Evolutionary conservation across 257 asterid species (phyloP).

Genomic region (Thymus mandschuricus): DNA sequence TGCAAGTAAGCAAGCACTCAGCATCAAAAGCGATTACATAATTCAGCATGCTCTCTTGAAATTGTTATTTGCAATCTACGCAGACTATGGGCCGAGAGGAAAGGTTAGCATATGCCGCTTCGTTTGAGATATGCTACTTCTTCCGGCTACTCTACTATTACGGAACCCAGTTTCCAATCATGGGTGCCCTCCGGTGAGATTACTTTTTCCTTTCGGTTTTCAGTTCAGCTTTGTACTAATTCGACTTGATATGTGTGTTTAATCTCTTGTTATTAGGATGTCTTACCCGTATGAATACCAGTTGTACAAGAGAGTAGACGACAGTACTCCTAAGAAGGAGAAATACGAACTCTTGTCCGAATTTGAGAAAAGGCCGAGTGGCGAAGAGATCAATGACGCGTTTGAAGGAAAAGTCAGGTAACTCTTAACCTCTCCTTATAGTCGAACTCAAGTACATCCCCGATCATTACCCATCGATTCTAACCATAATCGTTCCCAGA

Average conservation of each 20-base stretch:
- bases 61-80: constrained; percentile 29
- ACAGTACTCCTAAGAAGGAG: constrained; percentile 67
- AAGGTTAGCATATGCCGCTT: constrained; percentile 88
- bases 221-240: too few relatives aligned
- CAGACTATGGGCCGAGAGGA: constrained; percentile 96
- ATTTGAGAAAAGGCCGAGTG: constrained; percentile 67
- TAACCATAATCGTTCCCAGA: constrained; percentile 48
- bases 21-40: constrained; percentile 19
- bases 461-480: constrained; percentile 16
- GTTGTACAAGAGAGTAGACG: constrained; percentile 86
- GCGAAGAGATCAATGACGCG: constrained; percentile 79
- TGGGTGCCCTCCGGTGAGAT: constrained; percentile 95
- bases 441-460: neutral
- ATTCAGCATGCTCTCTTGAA: constrained; percentile 17
- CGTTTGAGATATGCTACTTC: constrained; percentile 83
- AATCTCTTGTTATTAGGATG: constrained; percentile 47
- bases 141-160: constrained; percentile 88
- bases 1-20: constrained; percentile 77
- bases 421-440: constrained; percentile 6
- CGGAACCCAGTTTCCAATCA: constrained; percentile 94
- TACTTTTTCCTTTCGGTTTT: neutral
- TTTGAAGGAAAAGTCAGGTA: constrained; percentile 91
- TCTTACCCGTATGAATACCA: constrained; percentile 77
- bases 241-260: neutral
- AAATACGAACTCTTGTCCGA: constrained; percentile 61